These are phyloP conservation scores for Dalbergia cultrata DNA, from an alignment of 306 rosid genomes.

Conservation along the genomic window DNA sequence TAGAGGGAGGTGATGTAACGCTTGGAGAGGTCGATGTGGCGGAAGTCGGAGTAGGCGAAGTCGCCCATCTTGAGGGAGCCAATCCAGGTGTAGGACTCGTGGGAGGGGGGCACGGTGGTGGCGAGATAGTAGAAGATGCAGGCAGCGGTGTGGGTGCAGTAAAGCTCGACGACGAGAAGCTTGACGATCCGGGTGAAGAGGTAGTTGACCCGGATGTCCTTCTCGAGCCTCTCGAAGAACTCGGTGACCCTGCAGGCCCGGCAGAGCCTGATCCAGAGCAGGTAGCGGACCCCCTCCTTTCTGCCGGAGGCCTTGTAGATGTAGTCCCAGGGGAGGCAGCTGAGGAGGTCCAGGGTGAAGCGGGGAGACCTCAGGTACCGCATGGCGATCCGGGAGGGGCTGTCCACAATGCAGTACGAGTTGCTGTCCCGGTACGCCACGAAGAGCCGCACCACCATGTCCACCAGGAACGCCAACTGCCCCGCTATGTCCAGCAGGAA, in stretches of 20 bases:
- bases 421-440: conserved; percentile 60
- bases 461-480: conserved; percentile 67
- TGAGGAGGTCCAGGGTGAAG: conserved; percentile 59
- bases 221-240: conserved; percentile 64
- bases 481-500: conserved; percentile 76
- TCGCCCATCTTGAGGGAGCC: conserved; percentile 76
- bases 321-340: conserved; percentile 77
- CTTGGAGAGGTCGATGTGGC: conserved; percentile 68
- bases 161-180: conserved; percentile 72
- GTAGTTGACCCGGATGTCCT: conserved; percentile 66
- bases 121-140: conserved; percentile 78
- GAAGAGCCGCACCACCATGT: conserved; percentile 61
- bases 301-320: conserved; percentile 67
- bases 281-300: conserved; percentile 59
- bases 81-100: conserved; percentile 77
- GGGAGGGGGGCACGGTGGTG: conserved; percentile 59
- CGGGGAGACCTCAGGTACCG: conserved; percentile 67
- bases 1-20: conserved; percentile 73
- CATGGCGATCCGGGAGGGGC: conserved; percentile 56
- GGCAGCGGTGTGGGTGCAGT: conserved; percentile 77
- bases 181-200: conserved; percentile 60
- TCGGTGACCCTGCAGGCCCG: conserved; percentile 63
- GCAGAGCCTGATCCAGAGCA: conserved; percentile 66
- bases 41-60: conserved; percentile 61
- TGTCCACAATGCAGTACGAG: conserved; percentile 54